phyloP scores from a whole-genome alignment of 306 rosid genomes.

The Vigna unguiculata region DNA sequence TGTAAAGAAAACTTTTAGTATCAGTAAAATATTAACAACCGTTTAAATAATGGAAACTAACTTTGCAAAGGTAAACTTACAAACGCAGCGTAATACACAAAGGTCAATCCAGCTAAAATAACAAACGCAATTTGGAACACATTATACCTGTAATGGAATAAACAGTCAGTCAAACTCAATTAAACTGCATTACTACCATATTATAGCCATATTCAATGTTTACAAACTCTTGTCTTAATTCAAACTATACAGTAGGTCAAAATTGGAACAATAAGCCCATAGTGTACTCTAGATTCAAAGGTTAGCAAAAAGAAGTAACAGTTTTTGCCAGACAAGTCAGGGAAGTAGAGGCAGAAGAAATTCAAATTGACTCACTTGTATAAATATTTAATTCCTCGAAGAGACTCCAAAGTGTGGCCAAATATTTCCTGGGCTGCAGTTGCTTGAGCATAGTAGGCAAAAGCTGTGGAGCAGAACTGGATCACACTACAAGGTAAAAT shows the following conservation, averaged over 20 bases:
- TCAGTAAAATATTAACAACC: constrained; percentile 20
- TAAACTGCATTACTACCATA: neutral
- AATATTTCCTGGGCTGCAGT: constrained; percentile 99
- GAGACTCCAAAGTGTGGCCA: constrained; percentile 95
- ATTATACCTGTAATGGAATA: constrained; percentile 78
- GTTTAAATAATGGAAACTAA: neutral
- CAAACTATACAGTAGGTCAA: neutral
- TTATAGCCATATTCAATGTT: neutral
- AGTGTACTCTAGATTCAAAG: constrained; percentile 16
- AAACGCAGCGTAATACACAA: constrained; percentile 85
- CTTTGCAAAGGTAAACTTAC: constrained; percentile 58
- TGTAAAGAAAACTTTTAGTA: constrained; percentile 19
- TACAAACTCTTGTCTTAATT: neutral
- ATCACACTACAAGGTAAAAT: constrained; percentile 74
- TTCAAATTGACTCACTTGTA: constrained; percentile 80
- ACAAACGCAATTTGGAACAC: constrained; percentile 93
- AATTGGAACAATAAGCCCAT: neutral
- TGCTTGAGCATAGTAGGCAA: constrained; percentile 99
- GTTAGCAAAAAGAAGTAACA: constrained; percentile 8
- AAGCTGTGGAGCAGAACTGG: constrained; percentile 98
- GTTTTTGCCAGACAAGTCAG: neutral
- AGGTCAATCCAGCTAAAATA: constrained; percentile 87
- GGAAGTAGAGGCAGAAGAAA: constrained; percentile 14
- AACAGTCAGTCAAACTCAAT: neutral
- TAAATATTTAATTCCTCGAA: constrained; percentile 90